Evolutionary conservation across 2,329 filamentous ascomycete species (phyloP), one percentile per base, ranked within the genome.

Genomic region (Cytospora piceae): DNA sequence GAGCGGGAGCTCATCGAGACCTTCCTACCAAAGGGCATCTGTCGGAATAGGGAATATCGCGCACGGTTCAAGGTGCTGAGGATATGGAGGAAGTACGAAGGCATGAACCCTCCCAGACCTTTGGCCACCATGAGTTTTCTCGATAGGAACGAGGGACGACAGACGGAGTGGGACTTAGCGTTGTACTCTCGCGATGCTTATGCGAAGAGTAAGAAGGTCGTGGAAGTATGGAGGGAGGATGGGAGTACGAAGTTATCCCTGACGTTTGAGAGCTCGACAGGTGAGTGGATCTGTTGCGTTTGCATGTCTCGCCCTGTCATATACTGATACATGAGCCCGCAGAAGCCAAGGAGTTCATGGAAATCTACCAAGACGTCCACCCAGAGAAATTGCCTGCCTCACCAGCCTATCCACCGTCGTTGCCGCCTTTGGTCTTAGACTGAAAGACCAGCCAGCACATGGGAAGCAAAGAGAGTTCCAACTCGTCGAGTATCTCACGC

Each of bases 1-100:
- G 61, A 59, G 61, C 61, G 55, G 27, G 61, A 59, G 60, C 60
- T 62, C 29, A 54, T 62, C 52, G 60, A 20, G 37, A 62, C 60
- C 0, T 62, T 62, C 52, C 60, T 62, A 29, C 60, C 52, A 14
- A 52, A 51, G 6, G 52, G 56, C 27, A 17, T 62, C 14, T 39
- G 39, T 22, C 52, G 51, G 20, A 34, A 34, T 12, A 51, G 6
- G 14, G 37, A 55, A 34, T 32, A 27, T 8, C 52, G 59, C 8
- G 59, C 59, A 20, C 54, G 59, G 24, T 37, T n/a, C 4, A 62
- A 62, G 52, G 52, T 62, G n/a, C 37, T 62, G 5, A 37, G 59
- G 14, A 46, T 62, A 7, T 62, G 59, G 59, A 62, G 59, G 52
- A 62, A 62, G 27, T 6, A 31, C 24, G 52, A 49, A 20, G 14